Evolutionary conservation across 163 green algal species (phyloP).

Genomic region (Coccomyxa subellipsoidea): DNA sequence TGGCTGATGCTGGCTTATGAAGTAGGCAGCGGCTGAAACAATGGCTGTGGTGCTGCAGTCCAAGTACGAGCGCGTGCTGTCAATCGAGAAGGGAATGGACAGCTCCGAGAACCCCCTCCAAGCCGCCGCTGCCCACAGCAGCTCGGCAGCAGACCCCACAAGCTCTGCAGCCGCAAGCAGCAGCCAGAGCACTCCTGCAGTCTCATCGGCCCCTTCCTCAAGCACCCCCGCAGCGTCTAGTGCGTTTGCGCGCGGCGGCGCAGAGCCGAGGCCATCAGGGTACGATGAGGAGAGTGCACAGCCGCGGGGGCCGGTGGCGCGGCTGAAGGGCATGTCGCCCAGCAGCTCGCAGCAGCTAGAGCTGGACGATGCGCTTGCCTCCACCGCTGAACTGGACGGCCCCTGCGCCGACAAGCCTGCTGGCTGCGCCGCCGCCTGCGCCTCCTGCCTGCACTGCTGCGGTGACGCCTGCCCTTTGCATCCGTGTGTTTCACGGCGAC

Average conservation of each 20-base stretch:
- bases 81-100: neutral
- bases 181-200: neutral
- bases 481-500: neutral
- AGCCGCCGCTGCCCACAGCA: neutral
- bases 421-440: neutral
- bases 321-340: neutral
- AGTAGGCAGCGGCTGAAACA: neutral
- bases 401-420: neutral
- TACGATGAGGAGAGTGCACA: neutral
- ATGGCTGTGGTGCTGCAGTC: neutral
- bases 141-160: neutral
- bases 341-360: constrained; percentile 6
- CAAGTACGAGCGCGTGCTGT: neutral
- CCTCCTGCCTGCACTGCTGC: neutral
- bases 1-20: neutral
- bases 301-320: neutral
- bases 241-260: neutral
- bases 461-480: neutral
- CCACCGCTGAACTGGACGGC: neutral
- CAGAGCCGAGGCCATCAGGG: neutral
- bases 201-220: no score
- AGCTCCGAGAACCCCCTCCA: neutral
- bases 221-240: neutral
- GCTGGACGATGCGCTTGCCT: constrained; percentile 5
- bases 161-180: neutral